phyloP scores from a whole-genome alignment of 2,329 filamentous ascomycete genomes.

The Dendryphion nanum region DNA sequence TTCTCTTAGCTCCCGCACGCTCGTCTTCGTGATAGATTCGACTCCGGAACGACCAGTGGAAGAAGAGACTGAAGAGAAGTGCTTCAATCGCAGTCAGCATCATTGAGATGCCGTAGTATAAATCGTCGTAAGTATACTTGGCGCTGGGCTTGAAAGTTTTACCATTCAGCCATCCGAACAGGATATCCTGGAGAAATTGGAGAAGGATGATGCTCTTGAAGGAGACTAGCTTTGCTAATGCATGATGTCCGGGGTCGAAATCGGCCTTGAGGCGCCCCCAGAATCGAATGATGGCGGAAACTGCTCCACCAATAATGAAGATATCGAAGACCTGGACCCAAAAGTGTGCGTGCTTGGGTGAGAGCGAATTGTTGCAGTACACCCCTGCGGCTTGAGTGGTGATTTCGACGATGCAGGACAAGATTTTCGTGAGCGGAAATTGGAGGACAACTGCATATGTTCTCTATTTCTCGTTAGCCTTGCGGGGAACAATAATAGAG shows the following conservation, averaged over 20 bases:
- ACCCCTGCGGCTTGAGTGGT: conserved; percentile 17
- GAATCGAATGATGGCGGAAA: conserved; percentile 22
- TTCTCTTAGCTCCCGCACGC: background rate
- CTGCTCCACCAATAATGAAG: conserved; percentile 15
- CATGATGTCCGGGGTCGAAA: conserved; percentile 7
- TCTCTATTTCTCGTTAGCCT: no score
- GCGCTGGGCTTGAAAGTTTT: conserved; percentile 17
- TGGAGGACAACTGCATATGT: no score
- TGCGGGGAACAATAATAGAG: no score
- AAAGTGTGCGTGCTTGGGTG: conserved; percentile 15
- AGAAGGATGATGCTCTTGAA: conserved; percentile 30
- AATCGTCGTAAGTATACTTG: conserved; percentile 19
- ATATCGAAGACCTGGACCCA: conserved; percentile 20
- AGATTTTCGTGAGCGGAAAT: no score
- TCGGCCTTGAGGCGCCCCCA: conserved; percentile 16
- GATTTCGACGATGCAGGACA: conserved; percentile 16
- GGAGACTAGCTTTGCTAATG: conserved; percentile 20
- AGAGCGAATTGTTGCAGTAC: conserved; percentile 21
- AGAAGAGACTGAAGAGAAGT: no score
- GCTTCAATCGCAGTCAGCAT: no score
- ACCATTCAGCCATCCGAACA: conserved; percentile 21
- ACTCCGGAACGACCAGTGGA: conserved; percentile 18
- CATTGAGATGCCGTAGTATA: no score
- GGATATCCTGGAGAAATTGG: conserved; percentile 19
- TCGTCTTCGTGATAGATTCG: conserved; percentile 5